Base-by-base conservation (phyloP, 2,329 filamentous ascomycete species). In the Myrmaecium sp. region DNA sequence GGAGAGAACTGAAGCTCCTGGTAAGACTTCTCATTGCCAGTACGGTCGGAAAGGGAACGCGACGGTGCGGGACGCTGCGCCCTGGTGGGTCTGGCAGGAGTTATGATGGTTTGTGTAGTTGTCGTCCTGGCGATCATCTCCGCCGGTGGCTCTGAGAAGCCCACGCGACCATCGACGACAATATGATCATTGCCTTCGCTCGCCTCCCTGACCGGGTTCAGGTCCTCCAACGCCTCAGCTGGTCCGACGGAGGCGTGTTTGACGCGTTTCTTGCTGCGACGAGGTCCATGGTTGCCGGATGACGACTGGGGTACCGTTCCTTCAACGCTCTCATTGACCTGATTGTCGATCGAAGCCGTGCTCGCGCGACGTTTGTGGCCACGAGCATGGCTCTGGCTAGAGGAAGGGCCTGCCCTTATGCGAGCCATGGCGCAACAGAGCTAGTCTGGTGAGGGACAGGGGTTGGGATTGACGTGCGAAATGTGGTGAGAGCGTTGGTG, bases 1-100 rank as follows among this genome's bases (percentile, higher is more conserved):
- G 49, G 49, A 2, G 41, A 40, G 26, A 46, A 53, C 33, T 53
- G 49, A 17, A 50, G 33, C 27, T 38, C 27, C 18, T 20, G 7
- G 4, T n/a, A n/a, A n/a, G n/a, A n/a, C 30, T 36, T 39, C 23
- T 33, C 35, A 17, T 32, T 33, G 21, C 37, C 33, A n/a, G 28
- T 30, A 21, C 46, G 11, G 18, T 11, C 8, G 18, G 11, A 8
- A 8, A 20, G 18, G 18, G 8, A 11, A 20, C 18, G 11, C 8
- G 18, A 11, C 11, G 8, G 8, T 8, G 8, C 18, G 18, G 18
- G n/a, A n/a, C n/a, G n/a, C n/a, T n/a, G n/a, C n/a, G n/a, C n/a
- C n/a, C n/a, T n/a, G n/a, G n/a, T n/a, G n/a, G n/a, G n/a, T n/a
- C 18, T 8, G 18, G 8, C 18, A 11, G 11, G 8, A 8, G 8